Evolutionary conservation across 495 filamentous ascomycete genomes (phyloP), one percentile per base, ranked within the genome.

Genomic region (Tuber brumale): DNA sequence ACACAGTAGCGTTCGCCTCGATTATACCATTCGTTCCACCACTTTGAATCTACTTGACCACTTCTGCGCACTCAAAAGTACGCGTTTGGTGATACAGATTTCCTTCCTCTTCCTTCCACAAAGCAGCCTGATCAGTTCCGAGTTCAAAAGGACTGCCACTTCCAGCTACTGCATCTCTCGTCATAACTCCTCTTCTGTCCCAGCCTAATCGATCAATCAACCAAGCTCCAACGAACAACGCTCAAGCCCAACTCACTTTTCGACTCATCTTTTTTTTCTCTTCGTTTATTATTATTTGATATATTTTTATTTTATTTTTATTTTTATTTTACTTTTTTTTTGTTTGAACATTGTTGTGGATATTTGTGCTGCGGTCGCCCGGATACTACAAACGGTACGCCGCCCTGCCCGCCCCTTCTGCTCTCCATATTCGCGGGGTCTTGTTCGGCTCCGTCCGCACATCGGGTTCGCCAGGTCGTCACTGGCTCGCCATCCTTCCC

Each of bases 1-100:
- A 77, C 77, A 79, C 66, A 69, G 43, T 72, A 71, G 76, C 66
- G 74, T 69, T 51, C 70, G 74, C 76, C 76, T 73, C 76, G 77
- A 79, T 78, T 72, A 72, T 77, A 51, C 27, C 4, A 66, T 66
- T 66, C 57, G 27, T 66, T 66, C 57, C 57, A 66, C 57, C 57
- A 66, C 57, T 66, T 14, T 66, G 57, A 66, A 66, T 19, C 27
- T 18, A 31, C 73, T 79, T 79, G 77, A 77, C n/a, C 41, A 45
- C 41, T 46, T 78, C 74, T 77, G 66, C 71, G 57, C 76, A 77
- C 75, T 66, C 75, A 79, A 71, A 51, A 74, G 77, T 72, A 78
- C 66, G 77, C 70, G 77, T 79, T 77, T 79, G 71, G 77, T 79
- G 75, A 78, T 79, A 69, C 70, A 78, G 31, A 66, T 35, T 66